Base-by-base conservation (phyloP, 257 asterid species). In the Solanum gracilifrons region DNA sequence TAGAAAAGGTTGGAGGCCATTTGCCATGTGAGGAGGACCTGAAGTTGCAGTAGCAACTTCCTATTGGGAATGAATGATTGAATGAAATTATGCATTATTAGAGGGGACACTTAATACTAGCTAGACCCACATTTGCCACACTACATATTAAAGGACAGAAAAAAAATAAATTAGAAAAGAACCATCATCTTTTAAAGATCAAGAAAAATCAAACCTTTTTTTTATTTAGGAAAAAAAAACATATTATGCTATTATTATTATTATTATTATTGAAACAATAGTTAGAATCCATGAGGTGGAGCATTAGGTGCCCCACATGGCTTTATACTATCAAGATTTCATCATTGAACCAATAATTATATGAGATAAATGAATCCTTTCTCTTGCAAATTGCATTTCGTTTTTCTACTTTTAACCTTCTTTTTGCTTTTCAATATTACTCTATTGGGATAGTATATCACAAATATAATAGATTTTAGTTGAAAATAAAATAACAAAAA, bases 1-100 rank as follows among this genome's bases (percentile, higher is more conserved):
- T 51, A 51, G 23, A 20, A 89, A 91, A 89, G 74, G 88, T 87
- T 69, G 92, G 83, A 88, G 88, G 31, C 95, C 95, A 94, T 93
- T 94, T 88, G 25, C 95, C 95, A 94, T 93, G 97, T 94, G 95
- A 85, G 43, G 36, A 88, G 90, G 86, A 73, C 85, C 90, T 88
- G 87, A 89, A 87, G 60, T 46, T 87, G 89, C 91, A 89, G 73
- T 41, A 88, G 89, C 88, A 90, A 46, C 90, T 90, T 90, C 91
- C 85, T 74, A 87, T 68, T 74, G 89, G 75, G 86, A 88, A 83
- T 64, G 80, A 84, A 60, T 84, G 79, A 84, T 84, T 58, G 77
- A 58, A 18, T 69, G 84, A n/a, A 76, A 43, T 33, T 41, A 46
- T 72, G 71, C 85, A 88, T 88, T 83, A 85, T 88, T 88, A 89